Evolutionary conservation across 352 stramenopile genomes (phyloP).

Genomic region (Phytophthora melonis): DNA sequence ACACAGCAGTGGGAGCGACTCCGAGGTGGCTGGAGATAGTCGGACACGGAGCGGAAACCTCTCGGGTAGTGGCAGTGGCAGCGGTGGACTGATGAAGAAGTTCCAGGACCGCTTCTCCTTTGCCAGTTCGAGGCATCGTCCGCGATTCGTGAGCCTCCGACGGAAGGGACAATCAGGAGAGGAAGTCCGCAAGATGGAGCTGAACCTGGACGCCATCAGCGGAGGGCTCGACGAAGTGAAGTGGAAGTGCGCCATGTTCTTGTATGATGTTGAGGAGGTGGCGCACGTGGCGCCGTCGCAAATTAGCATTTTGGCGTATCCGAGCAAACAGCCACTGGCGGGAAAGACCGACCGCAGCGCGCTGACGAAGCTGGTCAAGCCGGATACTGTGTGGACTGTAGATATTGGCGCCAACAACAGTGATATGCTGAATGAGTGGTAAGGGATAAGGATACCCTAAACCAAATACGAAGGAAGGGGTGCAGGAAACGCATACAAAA

Average conservation of each 20-base stretch:
- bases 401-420: constrained; percentile 82
- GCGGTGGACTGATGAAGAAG: constrained; percentile 80
- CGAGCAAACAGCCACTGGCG: constrained; percentile 67
- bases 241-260: constrained; percentile 86
- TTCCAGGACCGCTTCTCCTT: constrained; percentile 80
- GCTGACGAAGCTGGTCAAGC: constrained; percentile 84
- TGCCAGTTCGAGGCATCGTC: constrained; percentile 58
- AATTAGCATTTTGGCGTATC: constrained; percentile 82
- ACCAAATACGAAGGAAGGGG: constrained; percentile 1
- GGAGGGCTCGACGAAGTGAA: constrained; percentile 88
- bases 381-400: constrained; percentile 80
- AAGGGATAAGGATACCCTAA: constrained; percentile 3
- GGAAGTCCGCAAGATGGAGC: constrained; percentile 79
- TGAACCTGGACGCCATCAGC: constrained; percentile 85
- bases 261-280: constrained; percentile 88
- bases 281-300: constrained; percentile 79
- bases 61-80: constrained; percentile 39
- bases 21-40: constrained; percentile 36
- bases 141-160: constrained; percentile 67
- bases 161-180: constrained; percentile 77
- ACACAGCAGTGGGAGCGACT: constrained; percentile 59
- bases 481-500: not conserved
- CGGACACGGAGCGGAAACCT: constrained; percentile 27
- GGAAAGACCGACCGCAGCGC: constrained; percentile 73
- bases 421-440: constrained; percentile 72